Conservation (phyloP, 208 protist species). For the Tetramitus jugosus region DNA sequence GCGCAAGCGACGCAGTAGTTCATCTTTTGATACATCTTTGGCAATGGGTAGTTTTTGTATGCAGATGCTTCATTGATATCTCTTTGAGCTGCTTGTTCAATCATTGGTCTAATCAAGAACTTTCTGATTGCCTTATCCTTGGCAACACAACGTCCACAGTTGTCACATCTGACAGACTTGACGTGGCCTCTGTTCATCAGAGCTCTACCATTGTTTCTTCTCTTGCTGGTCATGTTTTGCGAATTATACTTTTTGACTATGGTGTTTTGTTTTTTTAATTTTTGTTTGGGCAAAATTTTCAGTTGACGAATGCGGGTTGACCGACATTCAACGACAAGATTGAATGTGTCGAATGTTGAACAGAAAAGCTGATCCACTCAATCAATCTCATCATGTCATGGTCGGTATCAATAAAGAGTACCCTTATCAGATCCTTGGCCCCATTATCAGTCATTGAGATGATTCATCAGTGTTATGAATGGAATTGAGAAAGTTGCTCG, state of each 20-base stretch:
- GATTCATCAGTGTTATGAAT: too few species aligned
- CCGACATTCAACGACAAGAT: too few species aligned
- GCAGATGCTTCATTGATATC: constrained; percentile 90
- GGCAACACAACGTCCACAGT: constrained; percentile 63
- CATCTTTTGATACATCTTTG: constrained; percentile 98
- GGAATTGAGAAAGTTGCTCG: too few species aligned
- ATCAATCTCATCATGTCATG: too few species aligned
- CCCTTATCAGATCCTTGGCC: too few species aligned
- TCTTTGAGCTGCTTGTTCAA: constrained; percentile 89
- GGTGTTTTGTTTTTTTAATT: too few species aligned
- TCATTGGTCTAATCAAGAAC: constrained; percentile 96
- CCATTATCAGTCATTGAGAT: too few species aligned
- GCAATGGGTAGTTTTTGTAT: constrained; percentile 83
- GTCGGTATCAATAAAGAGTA: too few species aligned
- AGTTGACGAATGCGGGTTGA: too few species aligned
- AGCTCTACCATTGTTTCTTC: constrained; percentile 61
- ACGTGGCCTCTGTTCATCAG: constrained; percentile 60
- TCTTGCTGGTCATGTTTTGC: constrained; percentile 59
- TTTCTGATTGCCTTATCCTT: constrained; percentile 97
- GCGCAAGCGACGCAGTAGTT: constrained; percentile 98
- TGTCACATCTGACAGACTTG: constrained; percentile 57
- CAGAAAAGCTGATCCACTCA: too few species aligned
- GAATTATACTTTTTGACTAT: background rate
- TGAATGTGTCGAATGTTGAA: too few species aligned
- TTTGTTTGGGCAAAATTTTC: too few species aligned